Evolutionary conservation across 83 land plant species (phyloP).

Genomic region (Thuja plicata): DNA sequence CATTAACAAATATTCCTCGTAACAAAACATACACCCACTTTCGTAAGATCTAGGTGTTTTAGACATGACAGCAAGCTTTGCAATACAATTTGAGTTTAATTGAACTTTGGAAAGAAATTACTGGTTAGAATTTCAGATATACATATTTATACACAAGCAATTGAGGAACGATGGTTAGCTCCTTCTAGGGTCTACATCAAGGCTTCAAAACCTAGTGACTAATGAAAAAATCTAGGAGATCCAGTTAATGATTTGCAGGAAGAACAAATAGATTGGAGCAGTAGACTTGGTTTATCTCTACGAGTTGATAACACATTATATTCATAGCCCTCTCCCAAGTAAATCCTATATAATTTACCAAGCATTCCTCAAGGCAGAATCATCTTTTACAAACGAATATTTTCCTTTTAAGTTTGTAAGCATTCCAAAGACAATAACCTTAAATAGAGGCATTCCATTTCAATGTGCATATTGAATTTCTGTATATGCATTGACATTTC

Average conservation of each 20-base stretch:
- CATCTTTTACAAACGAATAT: background rate
- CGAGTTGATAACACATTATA: background rate
- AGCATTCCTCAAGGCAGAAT: background rate
- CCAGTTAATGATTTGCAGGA: background rate
- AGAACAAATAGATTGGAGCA: background rate
- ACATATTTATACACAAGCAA: background rate
- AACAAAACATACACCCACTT: no score
- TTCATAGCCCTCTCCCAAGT: background rate
- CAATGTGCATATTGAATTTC: background rate
- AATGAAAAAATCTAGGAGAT: background rate
- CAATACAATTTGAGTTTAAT: no score
- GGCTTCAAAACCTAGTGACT: background rate
- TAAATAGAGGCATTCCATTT: background rate
- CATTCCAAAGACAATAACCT: background rate
- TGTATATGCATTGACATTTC: background rate
- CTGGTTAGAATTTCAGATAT: no score
- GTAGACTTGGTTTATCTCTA: background rate
- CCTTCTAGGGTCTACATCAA: background rate
- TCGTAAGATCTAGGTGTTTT: no score
- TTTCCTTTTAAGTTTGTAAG: background rate
- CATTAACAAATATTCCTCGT: no score
- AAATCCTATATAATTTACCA: no score
- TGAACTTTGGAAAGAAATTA: no score
- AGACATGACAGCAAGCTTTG: no score
- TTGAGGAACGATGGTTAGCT: background rate